Base-by-base conservation (phyloP, 2,329 filamentous ascomycete species). In the Sporothrix humicola region DNA sequence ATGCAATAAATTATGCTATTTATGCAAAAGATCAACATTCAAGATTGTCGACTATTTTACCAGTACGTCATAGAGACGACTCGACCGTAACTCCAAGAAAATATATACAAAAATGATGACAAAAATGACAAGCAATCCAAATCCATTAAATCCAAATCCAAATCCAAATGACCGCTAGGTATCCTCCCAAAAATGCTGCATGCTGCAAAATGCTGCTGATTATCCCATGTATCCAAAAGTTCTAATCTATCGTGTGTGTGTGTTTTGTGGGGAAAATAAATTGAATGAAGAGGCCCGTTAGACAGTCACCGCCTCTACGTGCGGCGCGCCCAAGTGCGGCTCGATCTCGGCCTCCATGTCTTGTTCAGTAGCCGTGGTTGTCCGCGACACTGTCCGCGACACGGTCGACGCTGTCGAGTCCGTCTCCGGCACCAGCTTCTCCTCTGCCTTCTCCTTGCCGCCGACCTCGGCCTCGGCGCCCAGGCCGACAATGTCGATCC, bases 401-500 rank as follows among this genome's bases (percentile, higher is more conserved):
- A 2, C 31, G 31, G 42, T 42, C 23, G 46, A 12, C 26, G 23
- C 15, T 7, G 46, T 20, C 23, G 26, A 12, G 6, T 7, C 71
- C 76, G 75, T 9, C 31, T 37, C 31, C 31, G 31, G 31, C 31
- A 37, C 31, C 31, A 37, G 31, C 31, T 37, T 37, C 7, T 37
- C 31, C 31, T 37, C 31, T 37, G 31, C 31, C 31, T 37, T 37
- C 7, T 37, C 31, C 31, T 37, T 37, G 31, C 31, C 31, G 31
- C 31, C 31, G 31, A 37, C 31, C 31, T 37, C 76, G 17, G 77
- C 77, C 9, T 79, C 75, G 10, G 76, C 77, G 37, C 84, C 87
- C 75, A 88, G 81, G 8, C 87, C 87, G 2, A 87, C 82, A 23
- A 85, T 81, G 69, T 89, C 85, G 74, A 89, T 84, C 84, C 84